Evolutionary conservation across 169 alveolate genomes (phyloP).

Genomic region (Eimeria falciformis): DNA sequence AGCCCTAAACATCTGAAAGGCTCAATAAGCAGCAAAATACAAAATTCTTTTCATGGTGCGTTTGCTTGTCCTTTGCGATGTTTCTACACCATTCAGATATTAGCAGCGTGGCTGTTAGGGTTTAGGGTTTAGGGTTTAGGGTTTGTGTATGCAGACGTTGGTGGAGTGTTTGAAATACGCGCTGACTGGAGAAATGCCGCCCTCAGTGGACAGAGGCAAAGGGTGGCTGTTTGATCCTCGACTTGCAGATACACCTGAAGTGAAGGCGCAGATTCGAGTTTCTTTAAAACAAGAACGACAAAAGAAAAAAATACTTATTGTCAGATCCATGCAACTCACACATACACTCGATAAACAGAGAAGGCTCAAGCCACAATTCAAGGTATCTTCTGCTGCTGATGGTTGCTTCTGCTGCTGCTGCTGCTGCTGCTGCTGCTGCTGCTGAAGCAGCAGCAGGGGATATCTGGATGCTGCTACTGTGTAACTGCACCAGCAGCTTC

Average conservation of each 20-base stretch:
- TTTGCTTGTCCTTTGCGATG: conserved; percentile 3
- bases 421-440: conserved; percentile 53
- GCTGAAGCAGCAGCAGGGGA: background rate
- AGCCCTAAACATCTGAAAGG: too few relatives aligned
- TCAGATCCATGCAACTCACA: conserved; percentile 89
- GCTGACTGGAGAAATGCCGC: conserved; percentile 97
- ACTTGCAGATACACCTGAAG: conserved; percentile 89
- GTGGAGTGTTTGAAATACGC: conserved; percentile 94
- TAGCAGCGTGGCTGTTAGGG: background rate
- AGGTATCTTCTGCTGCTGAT: conserved; percentile 29
- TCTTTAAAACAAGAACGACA: conserved; percentile 57
- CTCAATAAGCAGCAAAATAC: too few relatives aligned
- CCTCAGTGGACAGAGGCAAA: conserved; percentile 96
- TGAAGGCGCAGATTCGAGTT: conserved; percentile 92
- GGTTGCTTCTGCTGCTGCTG: conserved; percentile 51
- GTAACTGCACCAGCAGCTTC: background rate
- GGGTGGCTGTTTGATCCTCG: conserved; percentile 96
- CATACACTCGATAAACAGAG: conserved; percentile 82
- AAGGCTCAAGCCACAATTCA: conserved; percentile 28
- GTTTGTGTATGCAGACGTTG: conserved; percentile 88
- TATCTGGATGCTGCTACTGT: background rate
- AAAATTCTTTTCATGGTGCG: background rate
- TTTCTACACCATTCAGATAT: background rate
- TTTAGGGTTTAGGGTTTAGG: background rate
- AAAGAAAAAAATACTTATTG: conserved; percentile 82